Percentiles rank a stretch among this genome's conserved stretches.
Evolutionary conservation across 2,329 filamentous ascomycete species (phyloP).

Genomic region (Pezicula radicicola): DNA sequence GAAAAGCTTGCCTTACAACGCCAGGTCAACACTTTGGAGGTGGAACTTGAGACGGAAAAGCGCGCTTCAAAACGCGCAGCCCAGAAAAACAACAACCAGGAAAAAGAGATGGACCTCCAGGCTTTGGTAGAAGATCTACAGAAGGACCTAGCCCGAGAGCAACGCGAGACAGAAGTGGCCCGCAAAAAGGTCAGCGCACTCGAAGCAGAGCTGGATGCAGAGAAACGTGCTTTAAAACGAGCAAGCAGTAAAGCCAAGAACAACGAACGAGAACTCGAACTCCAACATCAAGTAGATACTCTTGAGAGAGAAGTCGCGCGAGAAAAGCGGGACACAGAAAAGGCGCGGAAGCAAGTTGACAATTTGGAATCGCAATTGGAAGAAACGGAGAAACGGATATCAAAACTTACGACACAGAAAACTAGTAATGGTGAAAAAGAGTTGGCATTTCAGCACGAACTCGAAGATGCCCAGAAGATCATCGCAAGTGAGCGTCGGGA

Average conservation of each 20-base stretch:
- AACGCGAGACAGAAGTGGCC: slow-evolving; percentile 37
- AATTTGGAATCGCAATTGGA: too few species aligned
- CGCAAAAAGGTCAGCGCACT: slow-evolving; percentile 38
- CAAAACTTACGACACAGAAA: slow-evolving; percentile 21
- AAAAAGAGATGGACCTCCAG: slow-evolving; percentile 39
- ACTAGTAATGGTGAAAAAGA: slow-evolving; percentile 11
- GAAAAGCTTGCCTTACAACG: slow-evolving; percentile 80
- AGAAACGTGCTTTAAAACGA: slow-evolving; percentile 33
- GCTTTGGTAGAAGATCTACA: slow-evolving; percentile 31
- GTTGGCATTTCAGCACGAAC: slow-evolving; percentile 23
- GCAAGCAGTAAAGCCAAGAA: slow-evolving; percentile 12
- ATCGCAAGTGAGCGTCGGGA: slow-evolving; percentile 30
- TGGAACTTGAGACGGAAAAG: slow-evolving; percentile 80
- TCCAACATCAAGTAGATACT: slow-evolving; percentile 29
- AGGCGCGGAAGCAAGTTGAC: slow-evolving; percentile 26
- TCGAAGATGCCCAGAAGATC: background rate
- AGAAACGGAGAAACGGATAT: slow-evolving; percentile 3
- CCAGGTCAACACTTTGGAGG: slow-evolving; percentile 72
- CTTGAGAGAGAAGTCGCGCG: slow-evolving; percentile 28
- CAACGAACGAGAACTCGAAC: slow-evolving; percentile 22
- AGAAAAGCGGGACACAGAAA: slow-evolving; percentile 41
- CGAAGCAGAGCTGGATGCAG: slow-evolving; percentile 28
- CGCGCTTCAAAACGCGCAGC: slow-evolving; percentile 59
- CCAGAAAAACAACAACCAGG: slow-evolving; percentile 36
- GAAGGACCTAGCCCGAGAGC: slow-evolving; percentile 31